Evolutionary conservation across 2,329 filamentous ascomycete species (phyloP), one percentile per base, ranked within the genome.

Genomic region (Ceratocystis smalleyi): DNA sequence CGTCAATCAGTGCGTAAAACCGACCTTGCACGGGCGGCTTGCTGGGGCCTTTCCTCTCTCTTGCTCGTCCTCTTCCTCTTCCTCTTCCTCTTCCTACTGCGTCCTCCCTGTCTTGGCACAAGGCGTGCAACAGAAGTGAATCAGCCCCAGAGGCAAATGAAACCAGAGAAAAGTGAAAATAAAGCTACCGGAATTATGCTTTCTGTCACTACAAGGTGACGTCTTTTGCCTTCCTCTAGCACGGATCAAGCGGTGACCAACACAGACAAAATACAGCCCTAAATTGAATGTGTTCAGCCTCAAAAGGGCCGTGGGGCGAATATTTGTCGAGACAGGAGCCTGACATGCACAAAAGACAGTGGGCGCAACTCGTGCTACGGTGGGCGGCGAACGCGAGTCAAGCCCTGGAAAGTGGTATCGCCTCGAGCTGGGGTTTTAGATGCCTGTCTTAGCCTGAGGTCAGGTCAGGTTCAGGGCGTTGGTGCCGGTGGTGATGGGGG

Each of bases 121-220:
- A 8, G 30, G 27, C 15, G 27, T 57, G 54, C 54, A 57, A 57
- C 54, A 57, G 27, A 30, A 30, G 30, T 57, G 54, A 57, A 57
- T 57, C 54, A 57, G 54, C 54, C 54, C 54, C 54, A 57, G 27
- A 57, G 54, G 54, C 27, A 32, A 35, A 57, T 61, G 59, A 61
- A 61, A 45, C 43, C 43, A 30, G 12, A 45, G 43, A 17, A 45
- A 12, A 43, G 19, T 8, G 57, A 59, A 3, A 40, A 35, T 22
- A 24, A 30, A 43, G 22, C 32, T 7, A 61, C 2, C 59, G 2
- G 35, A 32, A n/a, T 61, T 61, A 8, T 61, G n/a, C 54, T 19
- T 35, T 10, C 54, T 15, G 3, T 5, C 54, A 35, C 4, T 7
- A 12, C 27, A 35, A 15, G 15, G 54, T 57, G 54, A 57, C 54